A percentile compares a stretch with the other conserved stretches of the same genome.
Evolutionary conservation across 78 protist species (phyloP).

Genomic region (Emiliania huxleyi): DNA sequence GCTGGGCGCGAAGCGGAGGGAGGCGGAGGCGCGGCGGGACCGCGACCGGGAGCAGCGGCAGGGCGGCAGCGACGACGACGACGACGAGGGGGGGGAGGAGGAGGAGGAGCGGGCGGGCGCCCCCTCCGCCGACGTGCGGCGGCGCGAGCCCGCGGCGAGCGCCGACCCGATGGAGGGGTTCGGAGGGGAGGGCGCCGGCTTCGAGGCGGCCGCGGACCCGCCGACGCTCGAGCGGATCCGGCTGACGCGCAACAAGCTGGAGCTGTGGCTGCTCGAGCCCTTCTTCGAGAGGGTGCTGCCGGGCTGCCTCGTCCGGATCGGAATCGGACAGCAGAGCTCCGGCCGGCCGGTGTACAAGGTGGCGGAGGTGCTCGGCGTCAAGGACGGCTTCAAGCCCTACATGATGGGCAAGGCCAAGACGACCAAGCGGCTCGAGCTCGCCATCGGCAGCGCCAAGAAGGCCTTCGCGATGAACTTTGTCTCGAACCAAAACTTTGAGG

Average conservation of each 20-base stretch:
- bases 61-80: too few species aligned
- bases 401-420: not conserved
- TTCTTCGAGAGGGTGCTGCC: not conserved
- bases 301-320: slow-evolving; percentile 3
- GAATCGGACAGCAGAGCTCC: not conserved
- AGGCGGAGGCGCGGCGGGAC: too few species aligned
- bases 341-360: not conserved
- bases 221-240: slow-evolving; percentile 18
- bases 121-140: too few species aligned
- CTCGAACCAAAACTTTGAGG: not conserved
- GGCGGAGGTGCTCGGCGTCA: slow-evolving; percentile 2
- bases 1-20: too few species aligned
- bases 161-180: too few species aligned
- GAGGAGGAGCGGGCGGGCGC: too few species aligned
- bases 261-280: not conserved
- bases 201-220: not conserved
- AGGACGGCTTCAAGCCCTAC: not conserved
- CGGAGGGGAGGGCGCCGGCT: too few species aligned
- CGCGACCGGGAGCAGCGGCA: too few species aligned
- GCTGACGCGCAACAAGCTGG: not conserved
- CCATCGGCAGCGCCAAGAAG: not conserved
- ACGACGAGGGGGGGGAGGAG: too few species aligned
- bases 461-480: not conserved
- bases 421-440: not conserved
- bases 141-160: too few species aligned